Percentiles rank a stretch among this genome's conserved stretches.
Conservation (phyloP, 2,329 filamentous ascomycete species). For the Hypocrella siamensis region DNA sequence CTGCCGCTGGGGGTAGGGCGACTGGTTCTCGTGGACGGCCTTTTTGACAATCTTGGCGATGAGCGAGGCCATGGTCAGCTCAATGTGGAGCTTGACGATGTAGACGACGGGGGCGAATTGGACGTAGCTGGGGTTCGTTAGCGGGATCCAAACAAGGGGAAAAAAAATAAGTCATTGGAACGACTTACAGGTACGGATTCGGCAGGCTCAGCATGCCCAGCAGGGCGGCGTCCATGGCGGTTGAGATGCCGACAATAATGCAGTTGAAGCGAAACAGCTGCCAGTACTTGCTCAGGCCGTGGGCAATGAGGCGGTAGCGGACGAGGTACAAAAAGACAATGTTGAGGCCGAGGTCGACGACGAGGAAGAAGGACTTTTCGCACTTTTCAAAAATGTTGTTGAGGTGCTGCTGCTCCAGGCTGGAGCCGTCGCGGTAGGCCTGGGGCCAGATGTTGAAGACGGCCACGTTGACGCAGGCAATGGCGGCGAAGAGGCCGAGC, state of each 20-base stretch:
- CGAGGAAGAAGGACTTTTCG: constrained; percentile 30
- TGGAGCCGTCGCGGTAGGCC: constrained; percentile 11
- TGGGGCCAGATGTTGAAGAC: constrained; percentile 25
- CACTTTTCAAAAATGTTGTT: constrained; percentile 11
- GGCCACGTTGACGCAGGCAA: constrained; percentile 20
- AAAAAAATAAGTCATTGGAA: constrained; percentile 3
- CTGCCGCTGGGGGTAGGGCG: not conserved
- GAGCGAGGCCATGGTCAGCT: constrained; percentile 35
- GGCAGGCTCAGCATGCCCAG: constrained; percentile 10
- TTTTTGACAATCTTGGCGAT: constrained; percentile 23
- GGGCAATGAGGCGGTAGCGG: constrained; percentile 26
- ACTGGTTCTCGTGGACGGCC: not conserved
- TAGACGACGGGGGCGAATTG: constrained; percentile 36
- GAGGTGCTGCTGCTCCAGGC: constrained; percentile 2
- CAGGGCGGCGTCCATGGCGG: constrained; percentile 26
- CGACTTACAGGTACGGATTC: constrained; percentile 1
- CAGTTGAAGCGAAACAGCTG: constrained; percentile 31
- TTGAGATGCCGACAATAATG: constrained; percentile 28
- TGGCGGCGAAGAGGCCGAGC: constrained; percentile 16
- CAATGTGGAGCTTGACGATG: constrained; percentile 36
- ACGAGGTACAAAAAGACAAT: constrained; percentile 31
- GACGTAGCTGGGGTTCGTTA: constrained; percentile 14
- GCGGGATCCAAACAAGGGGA: not conserved
- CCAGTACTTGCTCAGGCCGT: constrained; percentile 33
- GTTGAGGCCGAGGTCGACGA: constrained; percentile 32